Evolutionary conservation across 139 green algal species (phyloP), one percentile per base, ranked within the genome.

Genomic region (Haematococcus sp.): DNA sequence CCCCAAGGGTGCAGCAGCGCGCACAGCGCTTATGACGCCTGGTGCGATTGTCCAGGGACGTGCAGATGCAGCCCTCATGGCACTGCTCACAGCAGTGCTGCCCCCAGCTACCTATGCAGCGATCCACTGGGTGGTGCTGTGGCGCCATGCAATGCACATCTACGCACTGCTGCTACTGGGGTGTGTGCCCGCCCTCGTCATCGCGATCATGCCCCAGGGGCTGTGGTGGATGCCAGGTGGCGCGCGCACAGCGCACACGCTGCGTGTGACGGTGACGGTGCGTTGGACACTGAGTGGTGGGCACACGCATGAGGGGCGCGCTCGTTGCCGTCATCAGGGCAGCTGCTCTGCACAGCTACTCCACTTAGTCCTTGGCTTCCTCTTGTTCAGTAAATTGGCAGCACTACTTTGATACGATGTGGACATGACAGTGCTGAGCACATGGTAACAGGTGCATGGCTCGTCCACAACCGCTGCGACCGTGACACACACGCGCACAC

Each of bases 201-300:
- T 97, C 4, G 71, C 63, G n/a, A 70, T 82, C 19, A 63, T 94
- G 44, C 80, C 84, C 5, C 78, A 86, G 32, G 91, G 90, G 3
- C 68, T 97, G 59, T 96, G 88, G 92, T 97, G 93, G 93, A 68
- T 95, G 55, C 82, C 88, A 11, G 27, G 55, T 43, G 33, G 59
- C 30, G 44, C 52, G 7, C 20, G 20, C 27, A 13, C 23, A 31
- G 69, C 33, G 34, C 32, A 32, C 17, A 2, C 28, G 30, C 30
- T 64, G 20, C 68, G 31, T 31, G 20, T 32, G 4, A 33, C 9
- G 3, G 22, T 64, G 7, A 7, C 25, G 19, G 68, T 74, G 27
- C 61, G 49, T 64, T 30, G 31, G 54, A 46, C n/a, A n/a, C n/a
- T n/a, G n/a, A n/a, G n/a, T n/a, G n/a, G n/a, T n/a, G n/a, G n/a